A percentile compares a stretch with the other conserved stretches of the same genome.
Conservation (phyloP, 768 basidiomycete species). For the Rhizopogon rudus region DNA sequence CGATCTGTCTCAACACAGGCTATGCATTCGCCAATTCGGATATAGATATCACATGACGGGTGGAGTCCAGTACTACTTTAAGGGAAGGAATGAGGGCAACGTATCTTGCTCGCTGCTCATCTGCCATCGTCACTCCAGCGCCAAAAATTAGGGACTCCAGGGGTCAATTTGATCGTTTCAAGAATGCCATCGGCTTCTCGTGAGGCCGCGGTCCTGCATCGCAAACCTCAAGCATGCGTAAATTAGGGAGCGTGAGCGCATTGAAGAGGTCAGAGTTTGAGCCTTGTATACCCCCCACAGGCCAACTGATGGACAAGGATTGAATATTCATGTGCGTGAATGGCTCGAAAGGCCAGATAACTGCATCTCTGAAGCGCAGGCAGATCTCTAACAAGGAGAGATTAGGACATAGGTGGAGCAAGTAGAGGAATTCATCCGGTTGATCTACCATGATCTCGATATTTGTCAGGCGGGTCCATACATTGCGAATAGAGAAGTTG, state of each 20-base stretch:
- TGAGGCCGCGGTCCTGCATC: conserved; percentile 3
- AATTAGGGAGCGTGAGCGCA: background rate
- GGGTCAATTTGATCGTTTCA: conserved; percentile 14
- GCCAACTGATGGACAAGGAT: conserved; percentile 7
- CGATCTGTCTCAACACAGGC: no score
- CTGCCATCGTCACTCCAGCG: conserved; percentile 9
- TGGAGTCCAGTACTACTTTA: background rate
- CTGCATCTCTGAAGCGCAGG: background rate
- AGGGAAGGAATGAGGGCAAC: conserved; percentile 11
- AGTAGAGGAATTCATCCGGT: background rate
- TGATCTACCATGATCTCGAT: conserved; percentile 1
- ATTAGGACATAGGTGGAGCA: conserved; percentile 15
- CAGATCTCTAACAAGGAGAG: conserved; percentile 13
- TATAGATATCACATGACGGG: no score
- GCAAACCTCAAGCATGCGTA: background rate
- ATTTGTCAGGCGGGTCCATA: conserved; percentile 14
- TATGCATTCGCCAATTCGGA: no score
- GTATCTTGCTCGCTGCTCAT: conserved; percentile 10
- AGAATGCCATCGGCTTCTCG: conserved; percentile 10
- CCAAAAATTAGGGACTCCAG: conserved; percentile 15
- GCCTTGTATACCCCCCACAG: background rate
- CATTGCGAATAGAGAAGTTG: conserved; percentile 4
- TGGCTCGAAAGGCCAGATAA: background rate
- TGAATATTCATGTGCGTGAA: conserved; percentile 9
- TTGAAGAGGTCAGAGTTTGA: background rate